These are phyloP conservation scores for Pyrenochaeta sp. DNA, from an alignment of 2,329 filamentous ascomycete genomes.

Conservation along the genomic window DNA sequence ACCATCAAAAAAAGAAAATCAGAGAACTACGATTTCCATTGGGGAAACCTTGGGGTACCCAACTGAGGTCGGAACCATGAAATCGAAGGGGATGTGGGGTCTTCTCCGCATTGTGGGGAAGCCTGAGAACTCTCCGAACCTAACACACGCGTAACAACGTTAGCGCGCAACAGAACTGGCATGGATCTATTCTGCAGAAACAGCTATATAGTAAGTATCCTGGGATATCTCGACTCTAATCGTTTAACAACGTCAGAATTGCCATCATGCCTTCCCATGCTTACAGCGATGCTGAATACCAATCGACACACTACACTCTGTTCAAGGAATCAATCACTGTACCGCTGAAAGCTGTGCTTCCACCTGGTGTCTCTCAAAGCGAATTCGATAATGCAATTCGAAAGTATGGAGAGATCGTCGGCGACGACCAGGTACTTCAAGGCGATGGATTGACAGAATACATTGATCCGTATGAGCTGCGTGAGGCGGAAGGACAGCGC, in stretches of 20 bases:
- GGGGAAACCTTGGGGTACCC: no score
- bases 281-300: constrained; percentile 54
- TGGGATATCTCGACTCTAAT: not conserved
- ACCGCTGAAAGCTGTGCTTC: constrained; percentile 50
- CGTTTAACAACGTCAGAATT: not conserved
- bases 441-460: constrained; percentile 54
- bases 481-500: constrained; percentile 50
- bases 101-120: constrained; percentile 28
- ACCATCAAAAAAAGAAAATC: not conserved
- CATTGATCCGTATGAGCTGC: constrained; percentile 59
- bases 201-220: constrained; percentile 2
- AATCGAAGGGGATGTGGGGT: constrained; percentile 17
- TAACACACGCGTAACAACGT: not conserved
- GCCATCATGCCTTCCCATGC: constrained; percentile 23
- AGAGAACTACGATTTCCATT: no score
- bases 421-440: constrained; percentile 51
- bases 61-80: not conserved
- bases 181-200: constrained; percentile 1
- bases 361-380: constrained; percentile 50
- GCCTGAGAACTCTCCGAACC: not conserved
- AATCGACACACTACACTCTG: constrained; percentile 53
- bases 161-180: not conserved
- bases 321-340: constrained; percentile 53
- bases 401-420: constrained; percentile 47
- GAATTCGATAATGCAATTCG: constrained; percentile 52